These are phyloP conservation scores for Saccharomycopsis crataegensis DNA, from an alignment of 1,139 yeast genomes.

Conservation along the genomic window DNA sequence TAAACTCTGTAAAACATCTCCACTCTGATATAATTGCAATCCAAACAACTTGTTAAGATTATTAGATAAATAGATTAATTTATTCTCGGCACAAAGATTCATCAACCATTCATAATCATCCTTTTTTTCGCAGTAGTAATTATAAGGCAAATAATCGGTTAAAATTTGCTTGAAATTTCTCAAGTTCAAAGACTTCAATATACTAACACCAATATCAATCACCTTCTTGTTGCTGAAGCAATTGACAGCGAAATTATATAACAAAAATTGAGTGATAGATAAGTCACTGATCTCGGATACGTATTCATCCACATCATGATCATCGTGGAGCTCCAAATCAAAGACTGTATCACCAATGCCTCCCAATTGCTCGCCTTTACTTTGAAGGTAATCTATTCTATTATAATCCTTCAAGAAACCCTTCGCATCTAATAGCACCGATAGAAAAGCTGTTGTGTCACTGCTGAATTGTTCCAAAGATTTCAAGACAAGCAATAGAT, in stretches of 20 bases:
- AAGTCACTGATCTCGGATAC: constrained; percentile 20
- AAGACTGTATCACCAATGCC: constrained; percentile 23
- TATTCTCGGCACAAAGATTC: constrained; percentile 45
- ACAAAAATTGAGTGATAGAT: constrained; percentile 49
- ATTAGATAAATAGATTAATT: constrained; percentile 47
- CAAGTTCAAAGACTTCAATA: constrained; percentile 33
- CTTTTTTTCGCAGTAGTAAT: constrained; percentile 49
- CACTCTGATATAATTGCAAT: constrained; percentile 30
- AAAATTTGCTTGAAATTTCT: constrained; percentile 42
- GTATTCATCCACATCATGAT: constrained; percentile 7
- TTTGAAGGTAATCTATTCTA: constrained; percentile 13
- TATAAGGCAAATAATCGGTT: constrained; percentile 52
- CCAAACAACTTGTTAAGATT: constrained; percentile 35
- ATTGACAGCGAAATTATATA: constrained; percentile 53
- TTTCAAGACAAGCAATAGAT: constrained; percentile 49
- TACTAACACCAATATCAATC: constrained; percentile 64
- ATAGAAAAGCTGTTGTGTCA: constrained; percentile 59
- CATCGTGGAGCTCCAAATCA: background rate
- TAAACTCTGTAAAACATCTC: constrained; percentile 53
- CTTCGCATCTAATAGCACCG: constrained; percentile 57
- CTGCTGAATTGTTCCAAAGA: constrained; percentile 56
- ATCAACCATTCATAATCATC: constrained; percentile 81
- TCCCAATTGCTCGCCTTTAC: constrained; percentile 19
- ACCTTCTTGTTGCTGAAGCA: constrained; percentile 42
- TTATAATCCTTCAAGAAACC: constrained; percentile 48